phyloP scores from a whole-genome alignment of 192 early-diverging fungal genomes.

The Pilaira anomala region DNA sequence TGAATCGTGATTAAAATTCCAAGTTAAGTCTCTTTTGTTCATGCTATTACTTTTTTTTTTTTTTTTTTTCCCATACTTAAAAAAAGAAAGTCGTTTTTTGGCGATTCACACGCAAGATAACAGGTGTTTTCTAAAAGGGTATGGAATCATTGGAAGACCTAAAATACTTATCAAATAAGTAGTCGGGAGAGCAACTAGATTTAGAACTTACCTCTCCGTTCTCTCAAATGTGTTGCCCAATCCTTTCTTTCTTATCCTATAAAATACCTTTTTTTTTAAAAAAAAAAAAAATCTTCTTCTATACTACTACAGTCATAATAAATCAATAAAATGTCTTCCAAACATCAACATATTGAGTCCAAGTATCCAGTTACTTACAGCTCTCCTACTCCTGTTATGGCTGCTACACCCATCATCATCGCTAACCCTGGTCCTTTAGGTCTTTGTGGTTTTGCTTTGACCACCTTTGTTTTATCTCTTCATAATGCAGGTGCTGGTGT shows the following conservation, averaged over 20 bases:
- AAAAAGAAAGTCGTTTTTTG: no score
- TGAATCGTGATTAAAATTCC: not conserved
- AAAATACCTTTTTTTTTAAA: not conserved
- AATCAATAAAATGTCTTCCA: slow-evolving; percentile 17
- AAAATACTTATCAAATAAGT: not conserved
- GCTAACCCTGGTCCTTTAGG: slow-evolving; percentile 65
- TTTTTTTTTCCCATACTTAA: not conserved
- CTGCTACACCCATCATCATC: slow-evolving; percentile 47
- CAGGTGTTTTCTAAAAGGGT: not conserved
- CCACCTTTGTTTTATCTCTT: slow-evolving; percentile 69
- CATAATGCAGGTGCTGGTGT: slow-evolving; percentile 67
- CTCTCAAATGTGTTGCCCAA: no score
- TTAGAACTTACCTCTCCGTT: not conserved
- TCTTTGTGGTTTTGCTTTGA: slow-evolving; percentile 57
- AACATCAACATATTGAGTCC: slow-evolving; percentile 22
- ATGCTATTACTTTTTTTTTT: no score
- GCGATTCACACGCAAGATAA: not conserved
- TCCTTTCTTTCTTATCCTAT: not conserved
- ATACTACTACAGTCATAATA: not conserved
- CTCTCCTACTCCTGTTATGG: slow-evolving; percentile 14
- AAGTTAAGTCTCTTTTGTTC: no score
- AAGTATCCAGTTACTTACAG: slow-evolving; percentile 12
- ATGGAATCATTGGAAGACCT: not conserved
- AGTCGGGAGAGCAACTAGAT: not conserved
- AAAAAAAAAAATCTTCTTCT: not conserved